A percentile compares a stretch with the other conserved stretches of the same genome.
Conservation (phyloP, 2,329 filamentous ascomycete species). For the Penicillium sp. region DNA sequence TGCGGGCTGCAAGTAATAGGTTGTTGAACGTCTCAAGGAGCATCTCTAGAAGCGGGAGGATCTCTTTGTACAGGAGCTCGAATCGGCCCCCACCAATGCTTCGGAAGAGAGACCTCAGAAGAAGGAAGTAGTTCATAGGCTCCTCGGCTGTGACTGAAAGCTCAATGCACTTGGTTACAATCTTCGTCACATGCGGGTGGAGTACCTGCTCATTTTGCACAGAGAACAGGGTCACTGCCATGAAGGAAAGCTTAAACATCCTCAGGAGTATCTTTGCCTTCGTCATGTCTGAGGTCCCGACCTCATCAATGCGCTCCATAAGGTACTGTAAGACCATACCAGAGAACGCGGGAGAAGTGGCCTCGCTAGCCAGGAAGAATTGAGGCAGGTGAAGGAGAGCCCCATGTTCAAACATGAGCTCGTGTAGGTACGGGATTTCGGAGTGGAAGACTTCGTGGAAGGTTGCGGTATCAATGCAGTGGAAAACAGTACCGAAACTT, state of each 20-base stretch:
- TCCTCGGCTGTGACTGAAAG: slow-evolving; percentile 93
- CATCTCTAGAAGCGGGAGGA: slow-evolving; percentile 94
- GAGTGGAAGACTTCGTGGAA: slow-evolving; percentile 98
- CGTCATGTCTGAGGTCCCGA: slow-evolving; percentile 85
- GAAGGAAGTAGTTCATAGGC: slow-evolving; percentile 97
- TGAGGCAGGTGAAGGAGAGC: slow-evolving; percentile 92
- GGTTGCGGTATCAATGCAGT: slow-evolving; percentile 95
- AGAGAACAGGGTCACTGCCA: slow-evolving; percentile 97
- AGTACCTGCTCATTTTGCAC: slow-evolving; percentile 93
- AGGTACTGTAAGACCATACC: slow-evolving; percentile 97
- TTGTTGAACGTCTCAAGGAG: slow-evolving; percentile 96
- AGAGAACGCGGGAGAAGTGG: slow-evolving; percentile 94
- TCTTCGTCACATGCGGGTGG: slow-evolving; percentile 91
- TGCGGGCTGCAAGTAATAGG: slow-evolving; percentile 81
- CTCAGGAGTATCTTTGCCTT: slow-evolving; percentile 89
- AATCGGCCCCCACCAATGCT: slow-evolving; percentile 98
- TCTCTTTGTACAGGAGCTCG: slow-evolving; percentile 97
- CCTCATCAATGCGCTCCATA: slow-evolving; percentile 94
- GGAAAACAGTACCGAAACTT: slow-evolving; percentile 96
- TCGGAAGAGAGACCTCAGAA: slow-evolving; percentile 86
- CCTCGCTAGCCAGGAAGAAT: slow-evolving; percentile 97
- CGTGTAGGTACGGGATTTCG: slow-evolving; percentile 93
- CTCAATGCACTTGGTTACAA: slow-evolving; percentile 96
- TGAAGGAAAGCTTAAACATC: slow-evolving; percentile 97
- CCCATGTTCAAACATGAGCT: slow-evolving; percentile 97